These are phyloP conservation scores for Astrothelium macrocarpum DNA, from an alignment of 495 filamentous ascomycete genomes.

Conservation along the genomic window DNA sequence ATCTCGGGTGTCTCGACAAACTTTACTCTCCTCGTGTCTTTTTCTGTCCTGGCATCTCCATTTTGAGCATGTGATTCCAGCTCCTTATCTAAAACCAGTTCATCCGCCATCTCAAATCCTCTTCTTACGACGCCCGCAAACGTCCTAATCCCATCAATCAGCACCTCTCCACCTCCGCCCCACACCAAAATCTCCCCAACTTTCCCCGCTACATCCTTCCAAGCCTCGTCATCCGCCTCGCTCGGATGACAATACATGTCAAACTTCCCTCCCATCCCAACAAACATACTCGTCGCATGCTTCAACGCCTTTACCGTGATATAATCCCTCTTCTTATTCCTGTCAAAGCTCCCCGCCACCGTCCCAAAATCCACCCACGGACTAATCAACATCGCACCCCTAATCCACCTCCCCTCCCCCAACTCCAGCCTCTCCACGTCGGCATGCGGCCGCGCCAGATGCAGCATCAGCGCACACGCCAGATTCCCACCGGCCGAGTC, in stretches of 20 bases:
- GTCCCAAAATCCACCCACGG: slow-evolving; percentile 48
- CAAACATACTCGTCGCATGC: slow-evolving; percentile 40
- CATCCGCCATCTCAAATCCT: slow-evolving; percentile 7
- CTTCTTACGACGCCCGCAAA: slow-evolving; percentile 39
- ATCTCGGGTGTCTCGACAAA: slow-evolving; percentile 23
- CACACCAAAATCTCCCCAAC: slow-evolving; percentile 43
- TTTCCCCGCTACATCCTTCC: slow-evolving; percentile 36
- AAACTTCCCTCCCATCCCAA: slow-evolving; percentile 25
- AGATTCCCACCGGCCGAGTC: slow-evolving; percentile 60
- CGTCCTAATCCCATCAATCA: slow-evolving; percentile 46
- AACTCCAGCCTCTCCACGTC: slow-evolving; percentile 32
- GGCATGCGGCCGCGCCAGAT: slow-evolving; percentile 52
- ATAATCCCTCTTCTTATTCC: slow-evolving; percentile 44
- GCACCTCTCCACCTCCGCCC: slow-evolving; percentile 48
- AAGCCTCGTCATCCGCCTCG: slow-evolving; percentile 45
- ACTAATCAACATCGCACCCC: slow-evolving; percentile 41
- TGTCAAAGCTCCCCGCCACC: slow-evolving; percentile 32
- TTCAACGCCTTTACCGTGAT: slow-evolving; percentile 28
- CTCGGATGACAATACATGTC: slow-evolving; percentile 51
- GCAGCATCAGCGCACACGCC: slow-evolving; percentile 43
- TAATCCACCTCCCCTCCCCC: background rate
- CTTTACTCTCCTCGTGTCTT: slow-evolving; percentile 18
- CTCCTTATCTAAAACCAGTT: background rate
- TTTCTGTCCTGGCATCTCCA: background rate
- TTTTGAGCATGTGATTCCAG: background rate